Evolutionary conservation across 1,284 basidiomycete species (phyloP).

Genomic region (Agaricales sp.): DNA sequence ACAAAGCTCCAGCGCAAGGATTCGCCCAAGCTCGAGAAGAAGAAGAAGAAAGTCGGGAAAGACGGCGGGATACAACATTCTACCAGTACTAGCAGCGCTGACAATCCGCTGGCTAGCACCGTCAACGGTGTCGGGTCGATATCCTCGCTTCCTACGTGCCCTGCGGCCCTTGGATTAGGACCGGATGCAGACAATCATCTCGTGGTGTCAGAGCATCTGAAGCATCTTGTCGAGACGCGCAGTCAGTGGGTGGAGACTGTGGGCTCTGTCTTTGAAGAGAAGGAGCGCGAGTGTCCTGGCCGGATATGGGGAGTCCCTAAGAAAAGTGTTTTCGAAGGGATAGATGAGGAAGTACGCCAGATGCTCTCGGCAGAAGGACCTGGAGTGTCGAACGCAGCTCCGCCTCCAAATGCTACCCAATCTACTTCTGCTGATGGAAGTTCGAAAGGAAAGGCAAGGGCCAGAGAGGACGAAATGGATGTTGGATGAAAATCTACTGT

Average conservation of each 20-base stretch:
- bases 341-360: conserved; percentile 52
- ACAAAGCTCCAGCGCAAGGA: conserved; percentile 70
- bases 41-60: conserved; percentile 56
- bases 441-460: conserved; percentile 34
- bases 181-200: conserved; percentile 58
- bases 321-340: conserved; percentile 63
- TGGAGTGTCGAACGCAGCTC: conserved; percentile 10
- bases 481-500: conserved; percentile 30
- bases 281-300: conserved; percentile 50
- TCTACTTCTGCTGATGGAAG: conserved; percentile 14
- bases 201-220: conserved; percentile 62
- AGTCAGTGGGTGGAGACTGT: conserved; percentile 66
- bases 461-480: conserved; percentile 43
- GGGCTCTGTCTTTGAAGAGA: conserved; percentile 55
- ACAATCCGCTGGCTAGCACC: conserved; percentile 12
- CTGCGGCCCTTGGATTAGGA: conserved; percentile 56
- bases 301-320: conserved; percentile 65
- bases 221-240: conserved; percentile 59
- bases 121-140: conserved; percentile 4
- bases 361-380: conserved; percentile 11
- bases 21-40: conserved; percentile 41
- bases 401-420: conserved; percentile 15
- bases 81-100: conserved; percentile 18
- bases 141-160: conserved; percentile 35
- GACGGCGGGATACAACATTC: conserved; percentile 10